Base-by-base conservation (phyloP, 352 stramenopile species). In the Phytopythium ostracodes region DNA sequence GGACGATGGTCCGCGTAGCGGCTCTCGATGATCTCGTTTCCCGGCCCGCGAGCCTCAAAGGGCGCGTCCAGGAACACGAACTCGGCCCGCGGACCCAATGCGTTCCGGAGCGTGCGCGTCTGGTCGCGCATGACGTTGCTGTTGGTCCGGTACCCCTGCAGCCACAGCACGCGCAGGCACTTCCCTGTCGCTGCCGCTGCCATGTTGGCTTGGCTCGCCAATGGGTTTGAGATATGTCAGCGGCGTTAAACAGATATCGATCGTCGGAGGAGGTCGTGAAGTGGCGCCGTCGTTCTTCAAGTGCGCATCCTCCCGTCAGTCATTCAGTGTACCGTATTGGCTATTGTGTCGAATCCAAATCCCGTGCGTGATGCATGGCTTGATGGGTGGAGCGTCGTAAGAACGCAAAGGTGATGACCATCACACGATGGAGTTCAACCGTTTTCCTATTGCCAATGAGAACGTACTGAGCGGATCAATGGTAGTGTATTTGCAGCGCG, bases 71-170 rank as follows among this genome's bases (percentile, higher is more conserved):
- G 51, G 50, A 79, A 85, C 52, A 81, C 71, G 53, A 85, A 87
- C 33, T 88, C 79, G n/a, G 65, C 66, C 40, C 68, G 17, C 1
- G 67, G 65, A 1, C 61, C 73, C 42, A 88, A 67, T 18, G 69
- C 73, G 0, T 42, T 55, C 38, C 72, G 70, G 7, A 87, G 68
- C 15, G 59, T 61, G 25, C 60, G 67, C 38, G 69, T 81, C 60
- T 87, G 76, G 59, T 81, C 71, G 22, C 60, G 50, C 79, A 88
- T 86, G 35, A 88, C 65, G n/a, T 59, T 56, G 18, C 60, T 62
- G 25, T 87, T 89, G 40, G 77, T 84, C 35, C 74, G 74, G 47
- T 70, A 83, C 40, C 77, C 80, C 47, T 88, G 80, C 14, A 86
- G 66, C 57, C 75, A 84, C 33, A 89, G 51, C 49, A 84, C 70